Conservation (phyloP, 1,139 yeast species). For the Wickerhamomyces sp. region DNA sequence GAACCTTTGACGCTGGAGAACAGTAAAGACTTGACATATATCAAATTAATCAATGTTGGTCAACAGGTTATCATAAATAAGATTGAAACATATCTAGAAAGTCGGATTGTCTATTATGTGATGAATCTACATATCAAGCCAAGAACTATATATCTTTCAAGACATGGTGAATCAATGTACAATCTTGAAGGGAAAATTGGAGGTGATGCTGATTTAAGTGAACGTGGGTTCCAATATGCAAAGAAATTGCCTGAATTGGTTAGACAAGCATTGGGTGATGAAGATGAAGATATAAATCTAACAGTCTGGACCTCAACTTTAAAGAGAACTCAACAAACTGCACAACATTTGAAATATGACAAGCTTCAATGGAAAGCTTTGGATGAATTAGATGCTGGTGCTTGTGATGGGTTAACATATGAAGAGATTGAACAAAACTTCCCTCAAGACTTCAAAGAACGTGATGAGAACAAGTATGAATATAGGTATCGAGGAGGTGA, state of each 20-base stretch:
- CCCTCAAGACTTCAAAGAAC: slow-evolving; percentile 93
- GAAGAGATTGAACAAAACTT: slow-evolving; percentile 77
- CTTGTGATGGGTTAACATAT: slow-evolving; percentile 92
- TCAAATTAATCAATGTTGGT: slow-evolving; percentile 82
- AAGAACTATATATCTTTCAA: slow-evolving; percentile 83
- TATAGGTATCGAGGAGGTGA: slow-evolving; percentile 97
- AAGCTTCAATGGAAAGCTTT: slow-evolving; percentile 94
- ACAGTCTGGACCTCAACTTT: slow-evolving; percentile 97
- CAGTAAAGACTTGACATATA: slow-evolving; percentile 72
- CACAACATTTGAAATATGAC: slow-evolving; percentile 74
- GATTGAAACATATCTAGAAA: slow-evolving; percentile 83
- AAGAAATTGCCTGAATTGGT: slow-evolving; percentile 77
- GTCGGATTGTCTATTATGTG: slow-evolving; percentile 89
- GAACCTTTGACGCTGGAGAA: slow-evolving; percentile 57
- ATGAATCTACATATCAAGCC: slow-evolving; percentile 95
- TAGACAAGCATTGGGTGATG: slow-evolving; percentile 66
- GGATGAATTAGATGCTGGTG: slow-evolving; percentile 97
- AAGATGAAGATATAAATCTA: slow-evolving; percentile 66
- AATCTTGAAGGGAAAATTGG: slow-evolving; percentile 94
- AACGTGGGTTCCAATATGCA: slow-evolving; percentile 85
- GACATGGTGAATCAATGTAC: slow-evolving; percentile 94
- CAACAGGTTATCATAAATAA: slow-evolving; percentile 83
- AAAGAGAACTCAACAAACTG: slow-evolving; percentile 89
- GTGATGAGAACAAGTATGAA: slow-evolving; percentile 94
- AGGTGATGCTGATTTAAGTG: slow-evolving; percentile 86